These are phyloP conservation scores for Exsudoporus floridanus DNA, from an alignment of 1,284 basidiomycete species.

Conservation along the genomic window DNA sequence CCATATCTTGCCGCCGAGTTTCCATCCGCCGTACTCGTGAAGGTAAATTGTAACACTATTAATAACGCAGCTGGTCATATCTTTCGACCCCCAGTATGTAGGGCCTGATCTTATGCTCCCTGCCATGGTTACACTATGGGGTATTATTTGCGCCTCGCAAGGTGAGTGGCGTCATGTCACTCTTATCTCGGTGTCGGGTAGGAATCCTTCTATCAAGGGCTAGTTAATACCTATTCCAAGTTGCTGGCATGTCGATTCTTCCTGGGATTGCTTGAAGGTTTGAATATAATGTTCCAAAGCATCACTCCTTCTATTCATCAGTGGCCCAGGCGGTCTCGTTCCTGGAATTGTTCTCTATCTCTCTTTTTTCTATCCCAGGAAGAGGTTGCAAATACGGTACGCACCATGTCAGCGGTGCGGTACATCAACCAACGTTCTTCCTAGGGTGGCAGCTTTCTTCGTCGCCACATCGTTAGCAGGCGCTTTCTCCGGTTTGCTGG, in stretches of 20 bases:
- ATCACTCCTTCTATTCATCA: slow-evolving; percentile 39
- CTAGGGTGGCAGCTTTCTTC: slow-evolving; percentile 53
- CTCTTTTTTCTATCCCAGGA: slow-evolving; percentile 57
- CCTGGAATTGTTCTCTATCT: slow-evolving; percentile 61
- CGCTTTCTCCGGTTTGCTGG: slow-evolving; percentile 65
- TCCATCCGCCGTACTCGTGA: slow-evolving; percentile 59
- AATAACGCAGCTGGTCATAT: background rate
- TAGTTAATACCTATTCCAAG: slow-evolving; percentile 51
- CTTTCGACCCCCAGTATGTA: slow-evolving; percentile 39
- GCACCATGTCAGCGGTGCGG: slow-evolving; percentile 3
- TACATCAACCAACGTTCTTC: background rate
- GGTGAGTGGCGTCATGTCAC: slow-evolving; percentile 33
- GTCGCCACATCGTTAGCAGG: slow-evolving; percentile 57
- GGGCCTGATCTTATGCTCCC: slow-evolving; percentile 61
- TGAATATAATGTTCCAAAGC: slow-evolving; percentile 29
- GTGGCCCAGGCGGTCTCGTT: slow-evolving; percentile 49
- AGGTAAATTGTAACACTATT: slow-evolving; percentile 35
- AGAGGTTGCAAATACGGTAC: slow-evolving; percentile 55
- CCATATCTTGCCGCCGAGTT: slow-evolving; percentile 59
- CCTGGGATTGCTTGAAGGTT: slow-evolving; percentile 62
- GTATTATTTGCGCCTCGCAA: slow-evolving; percentile 53
- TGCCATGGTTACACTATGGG: slow-evolving; percentile 56
- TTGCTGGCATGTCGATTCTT: slow-evolving; percentile 64
- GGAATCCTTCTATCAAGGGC: slow-evolving; percentile 43
- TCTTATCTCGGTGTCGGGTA: background rate